These are phyloP conservation scores for Suillus luteus DNA, from an alignment of 768 basidiomycete species.

Conservation along the genomic window DNA sequence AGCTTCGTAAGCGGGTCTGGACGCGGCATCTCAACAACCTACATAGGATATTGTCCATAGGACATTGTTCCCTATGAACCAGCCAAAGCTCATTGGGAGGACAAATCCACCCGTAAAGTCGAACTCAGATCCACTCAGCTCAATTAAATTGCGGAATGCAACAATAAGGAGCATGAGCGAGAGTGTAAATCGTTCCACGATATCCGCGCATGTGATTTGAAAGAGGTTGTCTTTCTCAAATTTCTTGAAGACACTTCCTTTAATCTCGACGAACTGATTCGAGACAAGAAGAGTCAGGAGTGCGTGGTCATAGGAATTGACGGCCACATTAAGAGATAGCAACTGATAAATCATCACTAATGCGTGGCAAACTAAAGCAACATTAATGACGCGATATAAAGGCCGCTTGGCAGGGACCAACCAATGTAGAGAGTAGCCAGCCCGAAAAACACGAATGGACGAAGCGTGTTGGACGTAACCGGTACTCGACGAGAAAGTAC, in stretches of 20 bases:
- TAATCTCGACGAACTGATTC: slow-evolving; percentile 99
- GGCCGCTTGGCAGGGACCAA: slow-evolving; percentile 37
- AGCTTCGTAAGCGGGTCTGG: slow-evolving; percentile 9
- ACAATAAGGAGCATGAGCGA: slow-evolving; percentile 89
- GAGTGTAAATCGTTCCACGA: slow-evolving; percentile 95
- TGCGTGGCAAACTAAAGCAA: slow-evolving; percentile 71
- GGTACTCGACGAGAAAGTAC: slow-evolving; percentile 64
- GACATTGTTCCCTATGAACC: slow-evolving; percentile 77
- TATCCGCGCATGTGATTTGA: slow-evolving; percentile 98
- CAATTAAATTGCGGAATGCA: slow-evolving; percentile 92
- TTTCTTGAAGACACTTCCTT: slow-evolving; percentile 98
- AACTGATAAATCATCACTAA: slow-evolving; percentile 97
- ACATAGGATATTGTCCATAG: slow-evolving; percentile 91
- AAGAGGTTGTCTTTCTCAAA: slow-evolving; percentile 99
- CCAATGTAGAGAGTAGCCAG: slow-evolving; percentile 84
- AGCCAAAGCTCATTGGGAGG: slow-evolving; percentile 82
- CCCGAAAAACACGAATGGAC: slow-evolving; percentile 82
- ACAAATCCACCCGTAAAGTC: slow-evolving; percentile 70
- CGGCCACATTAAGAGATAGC: slow-evolving; percentile 92
- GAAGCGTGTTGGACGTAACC: slow-evolving; percentile 64
- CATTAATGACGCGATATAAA: background rate
- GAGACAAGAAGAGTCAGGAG: slow-evolving; percentile 92
- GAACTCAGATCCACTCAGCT: slow-evolving; percentile 89
- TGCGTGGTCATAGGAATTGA: slow-evolving; percentile 97
- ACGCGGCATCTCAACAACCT: slow-evolving; percentile 28